Evolutionary conservation across 176 grass and related monocot species (phyloP).

Genomic region (Puya raimondii): DNA sequence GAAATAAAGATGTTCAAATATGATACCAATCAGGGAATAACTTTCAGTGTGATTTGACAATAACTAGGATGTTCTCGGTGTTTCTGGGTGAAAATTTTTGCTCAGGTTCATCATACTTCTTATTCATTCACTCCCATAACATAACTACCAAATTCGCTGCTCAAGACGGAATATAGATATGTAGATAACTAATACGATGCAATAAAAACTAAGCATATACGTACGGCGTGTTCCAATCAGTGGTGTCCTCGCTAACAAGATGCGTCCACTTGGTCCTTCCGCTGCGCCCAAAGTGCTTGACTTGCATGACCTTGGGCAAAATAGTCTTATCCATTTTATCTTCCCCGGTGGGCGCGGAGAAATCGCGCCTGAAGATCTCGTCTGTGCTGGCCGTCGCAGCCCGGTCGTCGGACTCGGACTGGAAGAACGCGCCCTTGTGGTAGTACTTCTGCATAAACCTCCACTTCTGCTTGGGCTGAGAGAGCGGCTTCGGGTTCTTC

Average conservation of each 20-base stretch:
- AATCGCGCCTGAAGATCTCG: constrained; percentile 64
- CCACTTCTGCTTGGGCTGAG: constrained; percentile 65
- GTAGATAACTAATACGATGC: too few relatives aligned
- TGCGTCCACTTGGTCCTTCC: constrained; percentile 98
- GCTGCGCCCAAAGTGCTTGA: constrained; percentile 92
- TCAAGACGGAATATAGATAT: too few relatives aligned
- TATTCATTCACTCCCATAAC: too few relatives aligned
- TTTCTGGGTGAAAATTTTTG: too few relatives aligned
- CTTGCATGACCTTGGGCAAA: constrained; percentile 98
- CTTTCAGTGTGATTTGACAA: too few relatives aligned
- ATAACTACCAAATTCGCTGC: too few relatives aligned
- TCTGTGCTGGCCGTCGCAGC: constrained; percentile 44
- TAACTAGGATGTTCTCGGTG: too few relatives aligned
- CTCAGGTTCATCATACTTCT: too few relatives aligned
- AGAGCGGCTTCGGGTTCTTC: constrained; percentile 48
- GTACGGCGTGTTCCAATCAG: constrained; percentile 94
- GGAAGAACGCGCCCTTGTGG: constrained; percentile 96
- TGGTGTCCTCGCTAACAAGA: constrained; percentile 96
- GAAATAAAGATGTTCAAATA: too few relatives aligned
- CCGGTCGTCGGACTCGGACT: constrained; percentile 49
- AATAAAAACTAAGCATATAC: constrained; percentile 14
- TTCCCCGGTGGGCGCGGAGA: constrained; percentile 80
- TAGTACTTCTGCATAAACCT: constrained; percentile 97
- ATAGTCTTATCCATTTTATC: constrained; percentile 98
- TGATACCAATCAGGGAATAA: too few relatives aligned